Evolutionary conservation across 306 rosid genomes (phyloP), one percentile per base, ranked within the genome.

Genomic region (Glycyrrhiza uralensis): DNA sequence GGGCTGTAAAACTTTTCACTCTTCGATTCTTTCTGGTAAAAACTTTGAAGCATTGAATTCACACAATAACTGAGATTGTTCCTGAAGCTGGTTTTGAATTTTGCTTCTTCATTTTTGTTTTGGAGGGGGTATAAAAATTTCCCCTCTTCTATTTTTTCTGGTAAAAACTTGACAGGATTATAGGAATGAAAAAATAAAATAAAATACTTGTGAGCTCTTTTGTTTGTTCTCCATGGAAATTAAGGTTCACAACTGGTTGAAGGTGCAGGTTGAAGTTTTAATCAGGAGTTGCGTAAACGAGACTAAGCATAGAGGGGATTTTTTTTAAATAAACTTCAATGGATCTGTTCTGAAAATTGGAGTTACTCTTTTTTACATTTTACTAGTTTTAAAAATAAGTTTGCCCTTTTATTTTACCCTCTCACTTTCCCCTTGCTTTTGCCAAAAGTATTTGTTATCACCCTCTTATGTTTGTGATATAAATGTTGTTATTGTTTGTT

Each of bases 301-400:
- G 39, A 47, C 29, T 18, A 23, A 39, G 4, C 49, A 46, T 14
- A 50, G 11, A 32, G 29, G 15, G 6, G 1, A n/a, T 17, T 45
- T n/a, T 9, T 24, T 17, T 4, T 20, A 29, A 10, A 14, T n/a
- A 20, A 32, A 49, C 4, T 70, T 59, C 30, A 15, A 5, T 35
- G 51, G 75, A 77, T 77, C 76, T 82, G 73, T 51, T 77, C n/a
- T 73, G 58, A 42, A 63, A 29, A 61, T 41, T 74, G 26, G 20
- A 36, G 17, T 14, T 65, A 3, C 33, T 52, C 1, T 35, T 46
- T 39, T 36, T 15, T 29, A 12, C 29, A 6, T 66, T 45, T 13
- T 33, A 49, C 1, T 61, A 62, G 49, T 51, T 4, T 51, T 18
- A 12, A 4, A 14, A 78, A 30, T 28, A 41, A 45, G 10, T 11